phyloP scores from a whole-genome alignment of 1,284 basidiomycete species.

The Entoloma clypeatum region DNA sequence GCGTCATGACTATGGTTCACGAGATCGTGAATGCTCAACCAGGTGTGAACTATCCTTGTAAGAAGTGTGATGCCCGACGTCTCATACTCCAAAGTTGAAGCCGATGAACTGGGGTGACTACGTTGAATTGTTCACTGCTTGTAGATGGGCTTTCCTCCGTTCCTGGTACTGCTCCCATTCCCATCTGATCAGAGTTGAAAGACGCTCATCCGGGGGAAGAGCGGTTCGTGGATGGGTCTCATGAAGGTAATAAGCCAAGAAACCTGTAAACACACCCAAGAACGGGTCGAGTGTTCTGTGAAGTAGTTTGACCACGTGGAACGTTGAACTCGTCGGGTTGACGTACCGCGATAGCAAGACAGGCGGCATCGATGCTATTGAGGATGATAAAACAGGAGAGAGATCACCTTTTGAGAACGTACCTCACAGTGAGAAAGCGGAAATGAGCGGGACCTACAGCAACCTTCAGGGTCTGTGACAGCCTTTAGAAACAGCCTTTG shows the following conservation, averaged over 20 bases:
- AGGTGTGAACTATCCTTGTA: not conserved
- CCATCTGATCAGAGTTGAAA: constrained; percentile 65
- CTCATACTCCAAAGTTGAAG: not conserved
- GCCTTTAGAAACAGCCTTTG: too few relatives aligned
- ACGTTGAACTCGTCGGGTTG: not conserved
- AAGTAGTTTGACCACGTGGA: constrained; percentile 6
- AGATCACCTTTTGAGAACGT: too few relatives aligned
- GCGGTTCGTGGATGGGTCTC: constrained; percentile 82
- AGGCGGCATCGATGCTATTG: constrained; percentile 28
- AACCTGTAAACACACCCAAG: constrained; percentile 78
- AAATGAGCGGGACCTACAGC: too few relatives aligned
- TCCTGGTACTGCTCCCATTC: constrained; percentile 48
- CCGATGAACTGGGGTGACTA: not conserved
- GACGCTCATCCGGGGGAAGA: constrained; percentile 59
- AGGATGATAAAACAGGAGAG: not conserved
- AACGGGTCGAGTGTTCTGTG: constrained; percentile 69
- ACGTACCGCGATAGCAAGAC: constrained; percentile 52
- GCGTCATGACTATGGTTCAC: constrained; percentile 64
- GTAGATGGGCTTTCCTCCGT: constrained; percentile 23
- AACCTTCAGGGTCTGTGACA: too few relatives aligned
- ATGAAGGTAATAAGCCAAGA: constrained; percentile 79
- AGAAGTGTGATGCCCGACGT: too few relatives aligned
- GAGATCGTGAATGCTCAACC: constrained; percentile 31
- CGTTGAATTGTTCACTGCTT: constrained; percentile 17
- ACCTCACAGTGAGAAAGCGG: too few relatives aligned